These are phyloP conservation scores for Neofusicoccum umdonicola DNA, from an alignment of 2,329 filamentous ascomycete species.

Conservation along the genomic window DNA sequence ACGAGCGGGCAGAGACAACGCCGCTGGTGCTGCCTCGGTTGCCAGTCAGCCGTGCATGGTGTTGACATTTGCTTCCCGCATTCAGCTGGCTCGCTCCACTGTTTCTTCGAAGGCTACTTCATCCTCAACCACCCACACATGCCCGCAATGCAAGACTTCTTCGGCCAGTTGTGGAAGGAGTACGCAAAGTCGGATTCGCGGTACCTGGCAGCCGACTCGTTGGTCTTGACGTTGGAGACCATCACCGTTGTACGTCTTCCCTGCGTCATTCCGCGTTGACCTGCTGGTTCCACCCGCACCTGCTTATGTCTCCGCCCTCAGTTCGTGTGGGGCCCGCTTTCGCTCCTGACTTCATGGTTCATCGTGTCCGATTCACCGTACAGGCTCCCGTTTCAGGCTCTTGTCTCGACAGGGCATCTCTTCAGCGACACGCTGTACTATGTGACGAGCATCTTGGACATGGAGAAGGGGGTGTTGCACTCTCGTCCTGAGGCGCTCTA, in stretches of 20 bases:
- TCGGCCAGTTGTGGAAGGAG: slow-evolving; percentile 59
- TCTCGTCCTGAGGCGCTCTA: slow-evolving; percentile 61
- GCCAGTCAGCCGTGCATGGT: background rate
- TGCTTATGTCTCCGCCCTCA: slow-evolving; percentile 22
- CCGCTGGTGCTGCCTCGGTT: background rate
- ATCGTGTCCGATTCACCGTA: slow-evolving; percentile 45
- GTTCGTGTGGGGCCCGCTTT: slow-evolving; percentile 61
- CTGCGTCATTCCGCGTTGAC: too few relatives aligned
- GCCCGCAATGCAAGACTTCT: slow-evolving; percentile 21
- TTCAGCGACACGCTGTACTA: slow-evolving; percentile 64
- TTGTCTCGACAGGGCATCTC: slow-evolving; percentile 35
- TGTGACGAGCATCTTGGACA: slow-evolving; percentile 53
- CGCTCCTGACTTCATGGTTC: slow-evolving; percentile 48
- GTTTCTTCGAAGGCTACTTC: slow-evolving; percentile 11
- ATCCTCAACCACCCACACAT: slow-evolving; percentile 1
- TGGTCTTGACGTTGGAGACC: slow-evolving; percentile 57
- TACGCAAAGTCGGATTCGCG: slow-evolving; percentile 58
- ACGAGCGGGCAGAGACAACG: background rate
- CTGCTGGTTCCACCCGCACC: background rate
- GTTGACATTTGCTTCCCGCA: background rate
- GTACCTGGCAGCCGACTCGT: slow-evolving; percentile 54
- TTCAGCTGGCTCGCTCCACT: slow-evolving; percentile 1
- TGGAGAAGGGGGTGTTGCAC: slow-evolving; percentile 47
- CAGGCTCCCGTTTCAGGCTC: slow-evolving; percentile 52
- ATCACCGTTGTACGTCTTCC: slow-evolving; percentile 44